These are phyloP conservation scores for Effrenium voratum DNA, from an alignment of 73 alveolate genomes.

Conservation along the genomic window DNA sequence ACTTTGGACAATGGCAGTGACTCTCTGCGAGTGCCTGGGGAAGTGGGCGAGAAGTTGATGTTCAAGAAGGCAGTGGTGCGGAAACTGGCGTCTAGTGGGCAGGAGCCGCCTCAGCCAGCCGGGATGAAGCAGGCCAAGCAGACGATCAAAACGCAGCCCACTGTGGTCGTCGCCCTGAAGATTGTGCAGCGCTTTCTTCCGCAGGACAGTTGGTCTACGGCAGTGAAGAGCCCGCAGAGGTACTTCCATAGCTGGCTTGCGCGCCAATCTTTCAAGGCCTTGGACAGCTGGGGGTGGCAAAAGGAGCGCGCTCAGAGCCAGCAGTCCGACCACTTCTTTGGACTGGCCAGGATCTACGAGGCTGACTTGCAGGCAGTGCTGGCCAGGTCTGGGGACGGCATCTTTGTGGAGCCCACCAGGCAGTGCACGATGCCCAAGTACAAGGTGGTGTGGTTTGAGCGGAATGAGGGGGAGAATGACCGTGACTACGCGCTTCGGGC, in stretches of 20 bases:
- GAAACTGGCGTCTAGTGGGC: not conserved
- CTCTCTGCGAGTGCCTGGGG: not conserved
- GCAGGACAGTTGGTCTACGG: not conserved
- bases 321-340: not conserved
- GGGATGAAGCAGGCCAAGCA: not conserved
- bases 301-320: not conserved
- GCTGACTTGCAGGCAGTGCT: not conserved
- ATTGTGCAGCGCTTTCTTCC: not conserved
- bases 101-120: not conserved
- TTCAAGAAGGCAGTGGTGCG: not conserved
- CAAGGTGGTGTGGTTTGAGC: not conserved
- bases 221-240: not conserved
- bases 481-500: not conserved
- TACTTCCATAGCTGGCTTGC: not conserved
- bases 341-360: not conserved
- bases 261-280: not conserved
- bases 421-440: not conserved
- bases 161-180: not conserved
- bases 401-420: not conserved
- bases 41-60: not conserved
- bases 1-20: not conserved
- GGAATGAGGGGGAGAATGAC: not conserved
- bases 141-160: not conserved
- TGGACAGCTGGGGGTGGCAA: conserved; percentile 8
- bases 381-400: not conserved